phyloP scores from a whole-genome alignment of 495 filamentous ascomycete genomes.

The Astrothelium subdiscretum region DNA sequence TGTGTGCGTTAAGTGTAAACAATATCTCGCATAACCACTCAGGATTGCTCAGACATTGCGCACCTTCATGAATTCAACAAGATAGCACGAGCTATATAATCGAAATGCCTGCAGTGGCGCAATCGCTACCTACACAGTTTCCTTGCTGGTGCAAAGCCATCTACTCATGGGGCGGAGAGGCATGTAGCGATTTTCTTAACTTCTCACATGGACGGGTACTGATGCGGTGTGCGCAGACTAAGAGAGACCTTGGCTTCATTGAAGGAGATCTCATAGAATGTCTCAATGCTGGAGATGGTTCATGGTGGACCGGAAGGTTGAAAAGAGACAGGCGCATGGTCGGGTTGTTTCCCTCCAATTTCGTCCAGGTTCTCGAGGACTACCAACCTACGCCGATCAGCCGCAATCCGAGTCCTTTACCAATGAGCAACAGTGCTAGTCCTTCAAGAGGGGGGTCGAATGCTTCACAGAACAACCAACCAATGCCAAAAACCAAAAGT shows the following conservation, averaged over 20 bases:
- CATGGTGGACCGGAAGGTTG: slow-evolving; percentile 94
- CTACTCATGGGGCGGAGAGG: slow-evolving; percentile 95
- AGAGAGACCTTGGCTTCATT: slow-evolving; percentile 87
- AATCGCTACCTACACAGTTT: slow-evolving; percentile 69
- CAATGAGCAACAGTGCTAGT: slow-evolving; percentile 33
- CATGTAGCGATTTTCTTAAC: slow-evolving; percentile 25
- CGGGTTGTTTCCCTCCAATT: slow-evolving; percentile 92
- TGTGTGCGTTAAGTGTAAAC: neutral
- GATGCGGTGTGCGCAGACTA: slow-evolving; percentile 42
- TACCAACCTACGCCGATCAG: slow-evolving; percentile 62
- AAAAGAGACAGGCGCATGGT: slow-evolving; percentile 76
- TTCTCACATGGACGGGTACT: neutral
- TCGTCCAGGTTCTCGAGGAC: slow-evolving; percentile 77
- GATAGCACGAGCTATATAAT: neutral
- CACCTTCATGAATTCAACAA: neutral
- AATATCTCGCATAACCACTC: neutral
- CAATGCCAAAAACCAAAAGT: slow-evolving; percentile 46
- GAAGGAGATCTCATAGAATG: slow-evolving; percentile 98
- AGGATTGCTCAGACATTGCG: neutral
- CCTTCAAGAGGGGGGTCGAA: slow-evolving; percentile 19
- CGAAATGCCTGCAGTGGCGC: slow-evolving; percentile 47
- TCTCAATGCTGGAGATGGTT: slow-evolving; percentile 91
- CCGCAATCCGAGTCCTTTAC: slow-evolving; percentile 64
- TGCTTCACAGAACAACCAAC: slow-evolving; percentile 24
- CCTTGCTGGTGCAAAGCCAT: slow-evolving; percentile 93